Percentiles rank a stretch among this genome's conserved stretches.
These are phyloP conservation scores for Schizochytrium sp. DNA, from an alignment of 108 stramenopile genomes.

Conservation along the genomic window DNA sequence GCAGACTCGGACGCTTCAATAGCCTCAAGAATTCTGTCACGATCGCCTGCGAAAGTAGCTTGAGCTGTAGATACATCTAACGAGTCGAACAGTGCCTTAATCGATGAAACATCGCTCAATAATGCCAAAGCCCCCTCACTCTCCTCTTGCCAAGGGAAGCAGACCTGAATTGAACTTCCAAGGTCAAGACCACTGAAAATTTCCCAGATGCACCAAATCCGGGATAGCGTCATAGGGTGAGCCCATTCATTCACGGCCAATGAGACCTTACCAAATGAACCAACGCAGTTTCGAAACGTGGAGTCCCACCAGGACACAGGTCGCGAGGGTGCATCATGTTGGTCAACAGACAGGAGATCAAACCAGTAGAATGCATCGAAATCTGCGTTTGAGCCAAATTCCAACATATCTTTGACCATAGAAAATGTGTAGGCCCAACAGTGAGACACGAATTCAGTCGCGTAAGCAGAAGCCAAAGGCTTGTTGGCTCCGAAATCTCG, in stretches of 20 bases:
- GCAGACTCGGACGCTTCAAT: background rate
- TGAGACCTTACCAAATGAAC: conserved; percentile 21
- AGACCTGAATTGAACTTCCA: background rate
- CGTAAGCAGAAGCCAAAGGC: background rate
- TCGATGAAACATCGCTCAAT: background rate
- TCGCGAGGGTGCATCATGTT: conserved; percentile 15
- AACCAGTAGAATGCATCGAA: conserved; percentile 21
- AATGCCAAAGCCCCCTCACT: background rate
- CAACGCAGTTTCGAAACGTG: conserved; percentile 53
- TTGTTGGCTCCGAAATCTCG: background rate
- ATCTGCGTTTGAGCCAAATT: conserved; percentile 48
- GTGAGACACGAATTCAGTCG: conserved; percentile 48
- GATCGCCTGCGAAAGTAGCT: background rate
- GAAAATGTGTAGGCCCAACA: conserved; percentile 10
- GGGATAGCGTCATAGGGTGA: background rate
- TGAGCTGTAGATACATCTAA: conserved; percentile 2
- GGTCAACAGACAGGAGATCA: conserved; percentile 18
- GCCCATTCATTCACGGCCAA: background rate
- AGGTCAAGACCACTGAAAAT: background rate
- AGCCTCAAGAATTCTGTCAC: conserved; percentile 16
- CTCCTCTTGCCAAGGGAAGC: conserved; percentile 51
- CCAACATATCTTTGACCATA: background rate
- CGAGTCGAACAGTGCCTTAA: background rate
- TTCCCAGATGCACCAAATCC: conserved; percentile 61
- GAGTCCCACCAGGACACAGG: conserved; percentile 23